Conservation (phyloP, 1,284 basidiomycete genomes). For the Phellopilus nigrolimitatus region DNA sequence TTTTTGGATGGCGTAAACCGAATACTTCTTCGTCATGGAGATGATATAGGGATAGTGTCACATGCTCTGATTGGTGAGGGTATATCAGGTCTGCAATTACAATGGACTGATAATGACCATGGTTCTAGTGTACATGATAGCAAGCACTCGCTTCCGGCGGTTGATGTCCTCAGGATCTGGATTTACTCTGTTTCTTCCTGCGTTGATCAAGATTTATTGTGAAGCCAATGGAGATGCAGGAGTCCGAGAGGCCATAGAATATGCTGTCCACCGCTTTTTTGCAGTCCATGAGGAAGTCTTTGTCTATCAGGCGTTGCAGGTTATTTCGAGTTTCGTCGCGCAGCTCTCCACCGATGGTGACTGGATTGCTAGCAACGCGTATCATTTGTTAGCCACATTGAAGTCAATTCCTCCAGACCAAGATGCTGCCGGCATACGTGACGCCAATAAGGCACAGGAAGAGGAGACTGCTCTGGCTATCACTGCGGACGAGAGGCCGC, state of each 20-base stretch:
- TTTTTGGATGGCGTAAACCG: conserved; percentile 67
- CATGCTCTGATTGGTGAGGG: conserved; percentile 65
- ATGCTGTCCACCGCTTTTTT: conserved; percentile 67
- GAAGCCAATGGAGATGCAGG: conserved; percentile 50
- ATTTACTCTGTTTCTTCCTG: conserved; percentile 69
- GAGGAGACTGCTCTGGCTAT: conserved; percentile 65
- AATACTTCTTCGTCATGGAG: conserved; percentile 61
- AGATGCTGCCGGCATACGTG: conserved; percentile 65
- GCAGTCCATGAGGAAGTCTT: conserved; percentile 73
- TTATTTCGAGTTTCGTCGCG: conserved; percentile 51
- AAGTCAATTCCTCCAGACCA: conserved; percentile 37
- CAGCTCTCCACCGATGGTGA: conserved; percentile 44
- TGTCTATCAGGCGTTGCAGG: conserved; percentile 69
- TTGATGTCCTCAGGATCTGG: conserved; percentile 68
- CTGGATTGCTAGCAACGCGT: conserved; percentile 50
- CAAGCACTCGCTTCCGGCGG: conserved; percentile 72
- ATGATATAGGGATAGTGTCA: conserved; percentile 66
- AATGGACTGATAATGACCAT: no score
- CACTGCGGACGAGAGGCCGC: conserved; percentile 63
- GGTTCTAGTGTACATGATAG: conserved; percentile 55
- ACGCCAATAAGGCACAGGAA: conserved; percentile 64
- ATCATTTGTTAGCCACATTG: conserved; percentile 51
- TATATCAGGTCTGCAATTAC: no score
- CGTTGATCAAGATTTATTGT: conserved; percentile 62
- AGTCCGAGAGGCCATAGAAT: conserved; percentile 67